Conservation (phyloP, 129 eudicot species). For the Mikania micrantha region DNA sequence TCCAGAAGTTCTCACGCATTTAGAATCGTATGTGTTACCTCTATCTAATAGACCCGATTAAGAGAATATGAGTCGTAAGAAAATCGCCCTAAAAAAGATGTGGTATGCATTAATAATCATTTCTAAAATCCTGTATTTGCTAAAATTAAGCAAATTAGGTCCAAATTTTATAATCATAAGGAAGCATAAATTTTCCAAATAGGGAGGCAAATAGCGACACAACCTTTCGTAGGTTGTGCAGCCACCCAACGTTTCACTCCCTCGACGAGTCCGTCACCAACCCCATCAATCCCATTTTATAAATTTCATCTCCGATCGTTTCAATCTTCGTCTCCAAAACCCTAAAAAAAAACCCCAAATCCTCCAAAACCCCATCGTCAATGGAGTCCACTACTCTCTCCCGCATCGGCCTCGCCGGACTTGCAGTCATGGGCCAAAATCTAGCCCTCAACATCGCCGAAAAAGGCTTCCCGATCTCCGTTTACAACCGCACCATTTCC, state of each 20-base stretch:
- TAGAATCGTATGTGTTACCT: too few relatives aligned
- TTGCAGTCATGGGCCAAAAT: slow-evolving; percentile 92
- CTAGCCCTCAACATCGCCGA: too few relatives aligned
- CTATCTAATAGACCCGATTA: too few relatives aligned
- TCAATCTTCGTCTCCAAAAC: slow-evolving; percentile 3
- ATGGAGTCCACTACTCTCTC: slow-evolving; percentile 49
- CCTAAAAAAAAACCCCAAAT: neutral
- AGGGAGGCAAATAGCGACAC: slow-evolving; percentile 24
- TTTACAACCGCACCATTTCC: slow-evolving; percentile 69
- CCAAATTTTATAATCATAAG: neutral
- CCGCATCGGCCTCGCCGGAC: slow-evolving; percentile 81
- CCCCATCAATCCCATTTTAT: neutral
- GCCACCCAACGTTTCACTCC: slow-evolving; percentile 52
- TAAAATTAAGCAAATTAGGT: too few relatives aligned
- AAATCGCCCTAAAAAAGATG: too few relatives aligned
- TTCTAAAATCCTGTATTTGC: too few relatives aligned
- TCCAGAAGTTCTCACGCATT: too few relatives aligned
- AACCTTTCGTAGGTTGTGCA: slow-evolving; percentile 39
- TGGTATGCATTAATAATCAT: too few relatives aligned
- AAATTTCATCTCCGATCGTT: neutral
- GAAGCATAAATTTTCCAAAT: neutral
- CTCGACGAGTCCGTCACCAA: slow-evolving; percentile 85
- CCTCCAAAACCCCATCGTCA: slow-evolving; percentile 13
- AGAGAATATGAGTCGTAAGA: too few relatives aligned
- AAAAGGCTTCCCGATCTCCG: slow-evolving; percentile 36